phyloP scores from a whole-genome alignment of 768 basidiomycete genomes.

The Phanerochaete carnosa region DNA sequence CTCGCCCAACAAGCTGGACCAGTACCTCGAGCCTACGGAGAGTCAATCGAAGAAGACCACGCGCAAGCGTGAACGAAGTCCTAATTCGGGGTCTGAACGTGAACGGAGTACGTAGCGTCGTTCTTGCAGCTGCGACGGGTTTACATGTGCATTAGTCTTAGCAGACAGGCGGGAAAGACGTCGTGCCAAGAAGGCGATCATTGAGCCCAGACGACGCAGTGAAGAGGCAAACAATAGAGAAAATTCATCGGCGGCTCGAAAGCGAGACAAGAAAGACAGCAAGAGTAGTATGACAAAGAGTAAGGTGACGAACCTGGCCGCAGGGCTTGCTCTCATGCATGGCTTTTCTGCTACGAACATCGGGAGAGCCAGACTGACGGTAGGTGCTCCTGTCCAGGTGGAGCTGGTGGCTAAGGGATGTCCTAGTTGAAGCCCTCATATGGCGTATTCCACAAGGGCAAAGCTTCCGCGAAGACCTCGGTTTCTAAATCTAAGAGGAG shows the following conservation, averaged over 20 bases:
- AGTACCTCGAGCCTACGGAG: background rate
- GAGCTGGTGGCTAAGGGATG: background rate
- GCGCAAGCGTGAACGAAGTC: constrained; percentile 1
- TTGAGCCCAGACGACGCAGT: constrained; percentile 28
- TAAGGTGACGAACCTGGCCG: constrained; percentile 33
- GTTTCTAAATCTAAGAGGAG: constrained; percentile 18
- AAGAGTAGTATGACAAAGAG: constrained; percentile 23
- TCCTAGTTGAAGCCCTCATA: constrained; percentile 41
- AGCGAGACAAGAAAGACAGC: constrained; percentile 10
- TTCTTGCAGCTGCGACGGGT: background rate
- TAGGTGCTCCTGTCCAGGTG: constrained; percentile 24
- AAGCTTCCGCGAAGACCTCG: constrained; percentile 46
- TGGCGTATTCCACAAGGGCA: constrained; percentile 67
- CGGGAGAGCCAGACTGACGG: constrained; percentile 60
- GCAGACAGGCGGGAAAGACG: constrained; percentile 64
- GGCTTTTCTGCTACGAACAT: constrained; percentile 63
- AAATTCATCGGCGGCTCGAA: constrained; percentile 8
- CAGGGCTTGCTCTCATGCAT: constrained; percentile 64
- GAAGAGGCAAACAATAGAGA: background rate
- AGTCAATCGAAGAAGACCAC: background rate
- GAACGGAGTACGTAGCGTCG: background rate
- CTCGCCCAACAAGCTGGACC: background rate
- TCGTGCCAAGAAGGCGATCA: constrained; percentile 53
- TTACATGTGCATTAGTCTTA: constrained; percentile 42
- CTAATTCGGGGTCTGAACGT: constrained; percentile 7